Evolutionary conservation across 345 rosid species (phyloP), one percentile per base, ranked within the genome.

Genomic region (Murraya koenigii): DNA sequence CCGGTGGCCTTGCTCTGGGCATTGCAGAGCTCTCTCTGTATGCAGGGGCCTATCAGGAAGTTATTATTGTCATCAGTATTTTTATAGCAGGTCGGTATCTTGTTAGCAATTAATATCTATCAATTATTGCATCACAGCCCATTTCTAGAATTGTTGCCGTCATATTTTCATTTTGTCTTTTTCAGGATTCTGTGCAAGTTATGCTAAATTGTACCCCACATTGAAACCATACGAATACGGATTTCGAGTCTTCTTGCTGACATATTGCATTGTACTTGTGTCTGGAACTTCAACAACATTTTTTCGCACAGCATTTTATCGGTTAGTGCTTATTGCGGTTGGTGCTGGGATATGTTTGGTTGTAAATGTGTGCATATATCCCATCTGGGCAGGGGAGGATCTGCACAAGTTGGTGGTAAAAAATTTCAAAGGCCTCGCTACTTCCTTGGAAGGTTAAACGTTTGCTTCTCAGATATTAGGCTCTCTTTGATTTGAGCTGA

Each of bases 301-400:
- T 82, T 82, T 83, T 32, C 28, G 49, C 47, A 87, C 92, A 7
- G 97, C 98, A 0, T 74, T 90, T 47, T 92, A 85, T 72, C 86
- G 98, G 32, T 81, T 88, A 41, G 58, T 88, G 84, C 83, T 90
- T 59, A 94, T 94, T 61, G 91, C 78, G 2, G 3, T 91, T 61
- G 98, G 98, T 73, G 97, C 97, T 55, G 88, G 83, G 13, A 82
- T 87, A 13, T 83, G 91, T 78, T 79, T 94, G 84, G 82, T 81
- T 6, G 81, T 94, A 41, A 92, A 92, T 74, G 87, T 85, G 23
- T 88, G 87, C 70, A 26, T 94, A 68, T 88, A 75, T 80, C 98
- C 98, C 38, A 94, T 85, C 66, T 94, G 98, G 98, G 84, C 98
- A 13, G 98, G 96, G 32, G 97, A 91, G 79, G 94, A 94, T 82